These are phyloP conservation scores for Cyamopsis tetragonoloba DNA, from an alignment of 306 rosid genomes.

Conservation along the genomic window DNA sequence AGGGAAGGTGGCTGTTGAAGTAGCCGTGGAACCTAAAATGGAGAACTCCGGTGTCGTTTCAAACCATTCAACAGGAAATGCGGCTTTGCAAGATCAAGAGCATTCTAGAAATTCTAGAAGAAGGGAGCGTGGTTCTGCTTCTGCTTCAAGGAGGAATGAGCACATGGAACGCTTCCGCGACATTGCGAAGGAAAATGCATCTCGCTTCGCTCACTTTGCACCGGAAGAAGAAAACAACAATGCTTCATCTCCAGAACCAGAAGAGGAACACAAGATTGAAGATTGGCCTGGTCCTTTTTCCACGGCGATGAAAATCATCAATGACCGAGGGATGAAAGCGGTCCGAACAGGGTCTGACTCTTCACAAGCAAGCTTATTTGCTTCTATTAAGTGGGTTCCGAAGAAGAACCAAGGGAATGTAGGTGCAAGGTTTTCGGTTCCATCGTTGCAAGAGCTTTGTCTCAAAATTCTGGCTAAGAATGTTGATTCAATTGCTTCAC, in stretches of 20 bases:
- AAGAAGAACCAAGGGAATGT: not conserved
- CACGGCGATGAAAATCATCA: constrained; percentile 76
- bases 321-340: constrained; percentile 41
- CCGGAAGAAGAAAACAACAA: constrained; percentile 20
- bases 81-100: not conserved
- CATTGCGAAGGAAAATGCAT: constrained; percentile 56
- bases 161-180: constrained; percentile 44
- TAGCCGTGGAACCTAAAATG: not conserved
- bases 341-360: not conserved
- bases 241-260: constrained; percentile 10
- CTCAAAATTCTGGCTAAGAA: constrained; percentile 44
- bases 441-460: constrained; percentile 58
- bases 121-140: not conserved
- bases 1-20: constrained; percentile 11
- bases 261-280: constrained; percentile 39
- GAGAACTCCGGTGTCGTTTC: not conserved
- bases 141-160: constrained; percentile 8
- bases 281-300: constrained; percentile 97
- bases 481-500: constrained; percentile 63
- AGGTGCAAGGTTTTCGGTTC: constrained; percentile 22
- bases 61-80: not conserved
- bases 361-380: not conserved
- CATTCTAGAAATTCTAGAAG: not conserved
- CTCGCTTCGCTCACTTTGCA: constrained; percentile 41
- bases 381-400: constrained; percentile 45